A percentile compares a stretch with the other conserved stretches of the same genome.
phyloP scores from a whole-genome alignment of 805 yeast species.

The Myxozyma neotropica region DNA sequence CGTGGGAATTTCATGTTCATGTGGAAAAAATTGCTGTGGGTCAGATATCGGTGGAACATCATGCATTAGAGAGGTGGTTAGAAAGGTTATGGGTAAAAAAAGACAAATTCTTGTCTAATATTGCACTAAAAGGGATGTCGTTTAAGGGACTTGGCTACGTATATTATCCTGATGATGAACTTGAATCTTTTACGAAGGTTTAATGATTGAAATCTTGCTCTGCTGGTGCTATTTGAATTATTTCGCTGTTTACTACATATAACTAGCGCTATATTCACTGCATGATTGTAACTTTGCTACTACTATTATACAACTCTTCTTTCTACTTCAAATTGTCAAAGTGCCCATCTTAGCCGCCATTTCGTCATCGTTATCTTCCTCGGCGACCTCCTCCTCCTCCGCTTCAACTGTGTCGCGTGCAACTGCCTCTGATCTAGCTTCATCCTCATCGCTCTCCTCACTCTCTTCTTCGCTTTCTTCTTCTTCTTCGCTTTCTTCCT shows the following conservation, averaged over 20 bases:
- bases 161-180: constrained; percentile 44
- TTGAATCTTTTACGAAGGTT: neutral
- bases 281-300: neutral
- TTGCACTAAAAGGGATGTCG: constrained; percentile 57
- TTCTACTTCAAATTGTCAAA: constrained; percentile 47
- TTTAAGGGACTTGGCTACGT: constrained; percentile 28
- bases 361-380: constrained; percentile 39
- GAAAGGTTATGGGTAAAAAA: constrained; percentile 51
- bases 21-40: constrained; percentile 16
- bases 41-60: constrained; percentile 42
- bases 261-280: neutral
- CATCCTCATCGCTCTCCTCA: constrained; percentile 40
- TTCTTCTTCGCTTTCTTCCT: constrained; percentile 63
- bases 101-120: constrained; percentile 49
- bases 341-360: constrained; percentile 58
- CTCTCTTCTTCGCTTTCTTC: constrained; percentile 61
- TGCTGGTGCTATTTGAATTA: neutral
- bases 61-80: constrained; percentile 43
- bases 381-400: constrained; percentile 48
- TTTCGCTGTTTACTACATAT: neutral
- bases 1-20: constrained; percentile 30
- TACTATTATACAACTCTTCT: neutral
- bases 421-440: constrained; percentile 52
- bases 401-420: constrained; percentile 49
- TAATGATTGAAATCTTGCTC: no score